These are phyloP conservation scores for Aspergillus persii DNA, from an alignment of 2,329 filamentous ascomycete species.

Conservation along the genomic window DNA sequence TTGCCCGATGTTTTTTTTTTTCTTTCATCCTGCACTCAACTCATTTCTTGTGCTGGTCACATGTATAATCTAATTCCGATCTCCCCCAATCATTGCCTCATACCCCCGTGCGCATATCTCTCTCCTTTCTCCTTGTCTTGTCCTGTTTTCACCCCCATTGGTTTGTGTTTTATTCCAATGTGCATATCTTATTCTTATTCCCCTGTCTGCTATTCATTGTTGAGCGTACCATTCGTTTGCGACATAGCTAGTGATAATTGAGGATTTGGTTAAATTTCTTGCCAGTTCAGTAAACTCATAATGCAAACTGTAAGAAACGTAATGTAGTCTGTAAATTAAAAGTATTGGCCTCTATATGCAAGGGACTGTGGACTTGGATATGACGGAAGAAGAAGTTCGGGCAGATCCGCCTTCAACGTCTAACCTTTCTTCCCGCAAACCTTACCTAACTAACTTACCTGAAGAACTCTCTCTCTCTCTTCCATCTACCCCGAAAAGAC, in stretches of 20 bases:
- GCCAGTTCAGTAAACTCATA: background rate
- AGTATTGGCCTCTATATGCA: too few relatives aligned
- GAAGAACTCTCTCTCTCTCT: background rate
- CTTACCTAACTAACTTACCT: too few relatives aligned
- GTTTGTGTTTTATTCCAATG: conserved; percentile 7
- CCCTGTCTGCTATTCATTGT: conserved; percentile 13
- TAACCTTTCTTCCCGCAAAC: background rate
- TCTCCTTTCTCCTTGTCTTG: conserved; percentile 27
- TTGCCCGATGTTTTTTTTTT: conserved; percentile 7
- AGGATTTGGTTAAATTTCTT: conserved; percentile 1
- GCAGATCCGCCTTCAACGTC: too few relatives aligned
- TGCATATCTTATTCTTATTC: conserved; percentile 16
- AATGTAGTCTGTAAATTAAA: background rate
- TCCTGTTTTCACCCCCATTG: conserved; percentile 14
- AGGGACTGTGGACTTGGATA: too few relatives aligned
- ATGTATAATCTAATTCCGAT: conserved; percentile 39
- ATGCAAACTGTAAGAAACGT: too few relatives aligned
- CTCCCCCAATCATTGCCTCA: conserved; percentile 30
- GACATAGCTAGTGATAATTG: conserved; percentile 21
- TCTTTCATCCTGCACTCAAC: conserved; percentile 16
- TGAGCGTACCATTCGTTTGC: conserved; percentile 14
- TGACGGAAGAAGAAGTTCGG: too few relatives aligned
- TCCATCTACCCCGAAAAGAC: background rate
- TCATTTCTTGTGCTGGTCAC: conserved; percentile 41
- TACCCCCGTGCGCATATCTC: conserved; percentile 32